A percentile compares a stretch with the other conserved stretches of the same genome.
These are phyloP conservation scores for Pachysolen tannophilus DNA, from an alignment of 805 yeast genomes.

Conservation along the genomic window DNA sequence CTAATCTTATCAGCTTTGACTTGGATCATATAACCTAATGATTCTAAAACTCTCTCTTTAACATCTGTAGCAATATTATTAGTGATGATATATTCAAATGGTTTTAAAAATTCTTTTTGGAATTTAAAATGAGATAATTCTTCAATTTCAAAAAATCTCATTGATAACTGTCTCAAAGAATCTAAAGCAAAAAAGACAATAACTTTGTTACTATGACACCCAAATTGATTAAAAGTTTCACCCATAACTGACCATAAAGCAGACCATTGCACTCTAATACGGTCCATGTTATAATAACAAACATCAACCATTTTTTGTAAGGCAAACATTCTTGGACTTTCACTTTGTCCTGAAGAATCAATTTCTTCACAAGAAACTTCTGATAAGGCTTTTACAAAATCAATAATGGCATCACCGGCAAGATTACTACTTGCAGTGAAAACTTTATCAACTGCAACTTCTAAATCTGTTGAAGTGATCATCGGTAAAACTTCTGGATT, in stretches of 20 bases:
- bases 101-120: constrained; percentile 88
- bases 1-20: constrained; percentile 67
- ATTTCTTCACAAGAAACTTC: constrained; percentile 88
- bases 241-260: constrained; percentile 94
- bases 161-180: constrained; percentile 85
- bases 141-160: constrained; percentile 87
- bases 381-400: constrained; percentile 80
- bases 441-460: constrained; percentile 77
- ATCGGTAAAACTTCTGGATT: constrained; percentile 48
- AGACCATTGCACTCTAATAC: constrained; percentile 95
- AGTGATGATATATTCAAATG: constrained; percentile 72
- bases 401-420: constrained; percentile 77
- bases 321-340: constrained; percentile 85
- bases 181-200: constrained; percentile 89
- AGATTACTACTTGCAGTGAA: constrained; percentile 76
- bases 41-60: constrained; percentile 83
- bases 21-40: constrained; percentile 76
- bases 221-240: constrained; percentile 76
- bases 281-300: constrained; percentile 93
- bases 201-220: constrained; percentile 66
- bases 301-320: constrained; percentile 95
- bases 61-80: constrained; percentile 64
- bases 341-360: constrained; percentile 74
- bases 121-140: constrained; percentile 94
- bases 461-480: constrained; percentile 59